Conservation (phyloP, 805 yeast species). For the Metschnikowia drakensbergensis region DNA sequence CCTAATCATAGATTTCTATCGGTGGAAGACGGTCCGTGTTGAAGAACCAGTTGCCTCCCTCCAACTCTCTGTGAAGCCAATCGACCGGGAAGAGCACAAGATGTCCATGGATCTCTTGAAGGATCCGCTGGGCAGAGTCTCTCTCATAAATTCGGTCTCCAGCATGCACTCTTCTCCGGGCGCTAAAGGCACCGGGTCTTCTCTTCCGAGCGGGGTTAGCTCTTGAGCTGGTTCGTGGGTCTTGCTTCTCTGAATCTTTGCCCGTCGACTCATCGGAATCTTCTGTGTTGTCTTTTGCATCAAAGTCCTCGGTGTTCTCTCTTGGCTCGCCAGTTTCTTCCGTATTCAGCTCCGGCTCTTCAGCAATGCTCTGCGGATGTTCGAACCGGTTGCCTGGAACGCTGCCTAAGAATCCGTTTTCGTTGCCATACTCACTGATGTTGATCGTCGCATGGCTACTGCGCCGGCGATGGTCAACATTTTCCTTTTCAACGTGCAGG, state of each 20-base stretch:
- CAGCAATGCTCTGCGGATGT: constrained; percentile 10
- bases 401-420: constrained; percentile 34
- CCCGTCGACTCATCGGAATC: not conserved
- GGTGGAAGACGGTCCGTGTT: constrained; percentile 93
- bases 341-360: not conserved
- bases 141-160: constrained; percentile 61
- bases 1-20: constrained; percentile 66
- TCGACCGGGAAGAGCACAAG: constrained; percentile 88
- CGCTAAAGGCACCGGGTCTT: constrained; percentile 36
- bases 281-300: not conserved
- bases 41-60: constrained; percentile 92
- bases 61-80: constrained; percentile 85
- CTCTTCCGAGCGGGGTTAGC: constrained; percentile 19
- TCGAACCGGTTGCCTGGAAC: constrained; percentile 20
- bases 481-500: not conserved
- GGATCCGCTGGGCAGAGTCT: constrained; percentile 69
- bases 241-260: not conserved
- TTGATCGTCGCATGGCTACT: constrained; percentile 26
- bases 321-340: not conserved
- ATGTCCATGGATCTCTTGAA: constrained; percentile 77
- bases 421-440: constrained; percentile 25
- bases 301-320: not conserved
- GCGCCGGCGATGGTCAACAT: constrained; percentile 8
- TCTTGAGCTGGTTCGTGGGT: not conserved
- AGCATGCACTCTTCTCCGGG: constrained; percentile 31